Percentiles rank a stretch among this genome's conserved stretches.
Evolutionary conservation across 345 rosid species (phyloP).

Genomic region (Psidium guajava): DNA sequence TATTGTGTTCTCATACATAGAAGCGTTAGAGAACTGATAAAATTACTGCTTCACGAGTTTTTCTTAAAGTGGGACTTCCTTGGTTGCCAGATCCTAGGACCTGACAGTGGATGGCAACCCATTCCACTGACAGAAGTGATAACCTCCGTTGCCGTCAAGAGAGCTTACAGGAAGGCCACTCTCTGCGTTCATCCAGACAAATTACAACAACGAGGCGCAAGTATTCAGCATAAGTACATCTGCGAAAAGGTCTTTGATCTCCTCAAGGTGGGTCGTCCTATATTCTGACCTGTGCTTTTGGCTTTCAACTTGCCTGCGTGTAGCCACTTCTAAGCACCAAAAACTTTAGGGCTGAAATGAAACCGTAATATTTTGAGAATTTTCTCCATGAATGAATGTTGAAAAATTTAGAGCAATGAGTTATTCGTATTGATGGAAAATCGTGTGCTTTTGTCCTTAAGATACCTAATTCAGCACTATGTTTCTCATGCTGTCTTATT

Average conservation of each 20-base stretch:
- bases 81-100: constrained; percentile 67
- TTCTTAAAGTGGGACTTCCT: neutral
- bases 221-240: constrained; percentile 82
- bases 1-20: neutral
- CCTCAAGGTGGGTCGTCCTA: constrained; percentile 44
- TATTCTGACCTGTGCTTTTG: neutral
- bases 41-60: neutral
- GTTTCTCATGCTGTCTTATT: neutral
- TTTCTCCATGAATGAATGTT: neutral
- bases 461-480: neutral
- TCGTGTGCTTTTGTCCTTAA: neutral
- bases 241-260: constrained; percentile 97
- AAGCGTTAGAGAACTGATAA: neutral
- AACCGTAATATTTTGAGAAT: neutral
- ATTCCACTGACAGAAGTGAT: constrained; percentile 89
- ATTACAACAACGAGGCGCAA: constrained; percentile 91
- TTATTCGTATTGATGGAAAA: neutral
- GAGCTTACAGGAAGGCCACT: constrained; percentile 96
- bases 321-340: neutral
- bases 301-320: neutral
- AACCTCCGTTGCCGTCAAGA: constrained; percentile 87
- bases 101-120: constrained; percentile 94
- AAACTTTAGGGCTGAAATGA: neutral
- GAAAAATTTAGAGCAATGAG: neutral
- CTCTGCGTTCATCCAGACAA: constrained; percentile 97